These are phyloP conservation scores for Talaromyces sp. DNA, from an alignment of 2,329 filamentous ascomycete species.

Conservation along the genomic window DNA sequence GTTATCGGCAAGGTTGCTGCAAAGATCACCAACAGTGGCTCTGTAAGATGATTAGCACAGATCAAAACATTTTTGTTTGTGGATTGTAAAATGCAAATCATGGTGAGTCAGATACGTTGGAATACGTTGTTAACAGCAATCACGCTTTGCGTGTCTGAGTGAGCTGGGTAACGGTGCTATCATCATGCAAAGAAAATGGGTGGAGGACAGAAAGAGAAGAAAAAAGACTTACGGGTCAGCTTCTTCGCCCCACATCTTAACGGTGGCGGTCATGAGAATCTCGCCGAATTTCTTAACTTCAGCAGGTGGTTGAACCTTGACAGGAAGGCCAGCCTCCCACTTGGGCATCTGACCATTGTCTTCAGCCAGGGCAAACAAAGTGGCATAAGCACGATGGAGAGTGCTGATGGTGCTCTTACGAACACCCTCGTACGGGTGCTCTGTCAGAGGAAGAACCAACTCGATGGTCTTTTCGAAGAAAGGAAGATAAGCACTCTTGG, in stretches of 20 bases:
- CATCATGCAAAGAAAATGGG: conserved; percentile 59
- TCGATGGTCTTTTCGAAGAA: conserved; percentile 88
- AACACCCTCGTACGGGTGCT: conserved; percentile 89
- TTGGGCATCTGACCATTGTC: conserved; percentile 69
- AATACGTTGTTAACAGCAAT: conserved; percentile 78
- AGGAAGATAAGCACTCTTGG: conserved; percentile 70
- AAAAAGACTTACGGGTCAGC: conserved; percentile 73
- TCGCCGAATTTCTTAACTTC: conserved; percentile 81
- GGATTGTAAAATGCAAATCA: conserved; percentile 13
- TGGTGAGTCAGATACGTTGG: conserved; percentile 36
- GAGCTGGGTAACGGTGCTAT: conserved; percentile 97
- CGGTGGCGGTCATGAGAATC: conserved; percentile 75
- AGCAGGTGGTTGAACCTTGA: conserved; percentile 69
- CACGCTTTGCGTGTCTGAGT: conserved; percentile 87
- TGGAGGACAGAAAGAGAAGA: not conserved
- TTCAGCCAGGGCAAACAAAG: conserved; percentile 82
- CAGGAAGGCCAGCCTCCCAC: conserved; percentile 82
- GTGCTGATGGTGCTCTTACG: conserved; percentile 88
- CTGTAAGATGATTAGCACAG: conserved; percentile 41
- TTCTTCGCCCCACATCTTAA: conserved; percentile 83
- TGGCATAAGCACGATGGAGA: conserved; percentile 87
- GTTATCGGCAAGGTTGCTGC: conserved; percentile 83
- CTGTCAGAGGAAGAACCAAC: conserved; percentile 70
- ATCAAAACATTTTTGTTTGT: not conserved
- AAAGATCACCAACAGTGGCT: conserved; percentile 86